Base-by-base conservation (phyloP, 805 yeast species). In the Teunomyces tritomae region DNA sequence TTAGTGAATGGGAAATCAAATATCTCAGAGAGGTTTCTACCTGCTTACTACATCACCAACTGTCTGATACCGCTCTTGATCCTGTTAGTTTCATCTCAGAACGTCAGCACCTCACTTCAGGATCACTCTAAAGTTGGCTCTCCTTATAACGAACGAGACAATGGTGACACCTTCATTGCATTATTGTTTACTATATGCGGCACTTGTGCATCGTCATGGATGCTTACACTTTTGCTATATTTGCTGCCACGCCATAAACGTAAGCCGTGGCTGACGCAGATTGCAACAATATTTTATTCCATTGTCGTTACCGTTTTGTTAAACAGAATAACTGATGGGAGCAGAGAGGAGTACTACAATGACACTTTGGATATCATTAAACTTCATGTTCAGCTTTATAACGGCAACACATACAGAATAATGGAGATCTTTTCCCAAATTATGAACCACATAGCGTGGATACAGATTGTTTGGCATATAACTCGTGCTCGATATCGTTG, bases 121-220 rank as follows among this genome's bases (percentile, higher is more conserved):
- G 30, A 28, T 28, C 13, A 16, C n/a, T 20, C 26, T 26, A 33
- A 33, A 11, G 43, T 40, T 7, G 34, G 24, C 8, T 50, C 53
- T 20, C 70, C 68, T 6, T 65, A 64, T 45, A 65, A 65, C 48
- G 53, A 56, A 20, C 47, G 58, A 10, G 70, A 69, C 48, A 67
- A 67, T 49, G 77, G 76, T n/a, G 73, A 68, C 51, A 57, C 71
- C 16, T 69, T 70, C 49, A 71, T 73, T 35, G 74, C 77, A 16
- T 64, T 82, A 3, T 64, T 78, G 39, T 83, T 80, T 63, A 76
- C 77, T n/a, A 58, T 77, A 3, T 73, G 80, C 46, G 80, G 83
- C 0, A 70, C 79, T 14, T 80, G 82, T 50, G 79, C 81, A 5
- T 76, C 84, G 11, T 71, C 84, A 26, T 88, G 95, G 95, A 80